Conservation (phyloP, 805 yeast species). For the Pichia pseudocactophila region DNA sequence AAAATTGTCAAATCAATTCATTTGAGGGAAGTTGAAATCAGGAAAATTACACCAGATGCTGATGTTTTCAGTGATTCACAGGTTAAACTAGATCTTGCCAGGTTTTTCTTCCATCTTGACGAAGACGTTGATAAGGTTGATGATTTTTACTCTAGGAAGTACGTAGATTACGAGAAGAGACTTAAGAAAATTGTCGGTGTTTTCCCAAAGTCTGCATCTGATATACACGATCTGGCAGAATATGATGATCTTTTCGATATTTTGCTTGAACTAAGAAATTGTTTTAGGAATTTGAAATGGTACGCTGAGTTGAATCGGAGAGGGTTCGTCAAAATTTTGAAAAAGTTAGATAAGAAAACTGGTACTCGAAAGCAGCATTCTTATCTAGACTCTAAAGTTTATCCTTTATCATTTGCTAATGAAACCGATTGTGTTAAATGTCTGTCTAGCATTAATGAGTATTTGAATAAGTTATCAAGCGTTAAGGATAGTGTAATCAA, state of each 20-base stretch:
- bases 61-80: constrained; percentile 33
- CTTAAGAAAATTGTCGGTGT: constrained; percentile 39
- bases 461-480: constrained; percentile 39
- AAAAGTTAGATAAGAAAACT: constrained; percentile 80
- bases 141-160: constrained; percentile 65
- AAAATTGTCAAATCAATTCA: constrained; percentile 64
- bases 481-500: constrained; percentile 12
- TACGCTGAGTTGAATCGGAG: constrained; percentile 86
- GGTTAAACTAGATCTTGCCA: constrained; percentile 42
- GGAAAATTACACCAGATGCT: constrained; percentile 16
- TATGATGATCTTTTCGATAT: constrained; percentile 57
- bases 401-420: constrained; percentile 70
- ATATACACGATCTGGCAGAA: constrained; percentile 38
- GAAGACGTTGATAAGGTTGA: constrained; percentile 77
- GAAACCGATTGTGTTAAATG: constrained; percentile 50
- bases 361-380: constrained; percentile 48
- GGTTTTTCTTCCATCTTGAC: constrained; percentile 71
- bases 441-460: constrained; percentile 43
- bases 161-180: constrained; percentile 65
- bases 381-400: constrained; percentile 58
- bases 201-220: constrained; percentile 17
- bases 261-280: constrained; percentile 64
- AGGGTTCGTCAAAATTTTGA: constrained; percentile 81
- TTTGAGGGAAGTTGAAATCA: constrained; percentile 30
- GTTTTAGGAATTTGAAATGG: constrained; percentile 82